These are phyloP conservation scores for Pseudonectria foliicola DNA, from an alignment of 2,329 filamentous ascomycete species.

Conservation along the genomic window DNA sequence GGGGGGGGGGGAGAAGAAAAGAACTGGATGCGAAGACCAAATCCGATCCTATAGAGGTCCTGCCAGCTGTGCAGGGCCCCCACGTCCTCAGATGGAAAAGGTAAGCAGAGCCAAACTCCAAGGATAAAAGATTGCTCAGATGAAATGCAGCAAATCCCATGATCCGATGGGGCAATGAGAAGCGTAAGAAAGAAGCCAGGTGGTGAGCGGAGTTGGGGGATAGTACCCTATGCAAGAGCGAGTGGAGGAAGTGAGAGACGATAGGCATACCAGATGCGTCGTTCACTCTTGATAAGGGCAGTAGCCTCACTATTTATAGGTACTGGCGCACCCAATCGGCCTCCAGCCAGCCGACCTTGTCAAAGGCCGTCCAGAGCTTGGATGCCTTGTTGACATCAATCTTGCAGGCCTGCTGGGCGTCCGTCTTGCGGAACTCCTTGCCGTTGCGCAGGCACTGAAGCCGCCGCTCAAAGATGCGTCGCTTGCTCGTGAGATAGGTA, in stretches of 20 bases:
- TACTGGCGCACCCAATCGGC: conserved; percentile 35
- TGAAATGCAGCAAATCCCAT: too few species aligned
- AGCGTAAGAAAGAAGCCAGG: too few species aligned
- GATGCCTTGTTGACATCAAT: conserved; percentile 98
- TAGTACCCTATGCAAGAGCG: too few species aligned
- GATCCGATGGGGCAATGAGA: too few species aligned
- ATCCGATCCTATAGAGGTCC: too few species aligned
- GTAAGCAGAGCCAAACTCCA: background rate
- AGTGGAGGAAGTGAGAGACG: background rate
- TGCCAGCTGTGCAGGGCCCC: too few species aligned
- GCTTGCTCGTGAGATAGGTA: conserved; percentile 87
- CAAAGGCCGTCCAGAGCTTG: conserved; percentile 83
- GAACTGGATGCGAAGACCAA: too few species aligned
- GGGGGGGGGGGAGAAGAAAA: too few species aligned
- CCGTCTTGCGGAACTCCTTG: conserved; percentile 91
- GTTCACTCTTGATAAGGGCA: background rate
- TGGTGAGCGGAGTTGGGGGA: too few species aligned
- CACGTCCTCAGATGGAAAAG: too few species aligned
- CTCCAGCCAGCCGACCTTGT: conserved; percentile 78
- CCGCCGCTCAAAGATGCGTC: conserved; percentile 76
- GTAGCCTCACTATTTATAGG: conserved; percentile 16
- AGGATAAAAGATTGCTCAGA: too few species aligned
- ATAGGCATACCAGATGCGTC: background rate
- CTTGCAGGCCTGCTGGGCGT: conserved; percentile 93
- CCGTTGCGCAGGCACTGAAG: conserved; percentile 58